These are phyloP conservation scores for Didymella pinodella DNA, from an alignment of 2,329 filamentous ascomycete genomes.

Conservation along the genomic window DNA sequence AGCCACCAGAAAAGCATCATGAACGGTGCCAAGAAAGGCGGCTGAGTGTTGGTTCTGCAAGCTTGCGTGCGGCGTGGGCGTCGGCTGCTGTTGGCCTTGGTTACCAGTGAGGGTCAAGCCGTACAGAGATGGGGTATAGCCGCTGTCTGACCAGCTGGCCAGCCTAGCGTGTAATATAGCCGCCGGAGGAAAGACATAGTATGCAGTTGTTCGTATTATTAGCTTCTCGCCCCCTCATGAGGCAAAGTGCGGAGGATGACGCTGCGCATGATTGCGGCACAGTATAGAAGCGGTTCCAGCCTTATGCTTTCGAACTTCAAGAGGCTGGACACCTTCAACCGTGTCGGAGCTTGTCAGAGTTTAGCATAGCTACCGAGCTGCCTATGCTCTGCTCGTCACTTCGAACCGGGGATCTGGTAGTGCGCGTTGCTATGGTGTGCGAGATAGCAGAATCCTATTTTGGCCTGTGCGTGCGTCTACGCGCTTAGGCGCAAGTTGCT, in stretches of 20 bases:
- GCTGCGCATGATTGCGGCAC: constrained; percentile 29
- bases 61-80: constrained; percentile 31
- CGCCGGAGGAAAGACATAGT: constrained; percentile 33
- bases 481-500: constrained; percentile 29
- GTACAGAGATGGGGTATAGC: constrained; percentile 38
- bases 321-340: background rate
- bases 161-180: constrained; percentile 31
- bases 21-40: constrained; percentile 35
- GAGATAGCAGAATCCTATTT: constrained; percentile 7
- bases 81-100: constrained; percentile 33
- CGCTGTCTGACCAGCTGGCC: constrained; percentile 37
- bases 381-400: background rate
- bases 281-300: constrained; percentile 37
- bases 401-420: background rate
- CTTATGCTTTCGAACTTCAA: constrained; percentile 20
- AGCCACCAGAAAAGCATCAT: constrained; percentile 28
- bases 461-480: constrained; percentile 19
- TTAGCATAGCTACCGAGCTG: background rate
- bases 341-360: background rate
- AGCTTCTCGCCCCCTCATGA: constrained; percentile 36
- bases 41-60: constrained; percentile 36
- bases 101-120: constrained; percentile 32
- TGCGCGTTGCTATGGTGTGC: background rate
- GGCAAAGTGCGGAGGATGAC: constrained; percentile 30
- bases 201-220: constrained; percentile 38